Percentiles rank a stretch among this genome's conserved stretches.
These are phyloP conservation scores for Chlamydomonas sp. DNA, from an alignment of 139 green algal genomes.

Conservation along the genomic window DNA sequence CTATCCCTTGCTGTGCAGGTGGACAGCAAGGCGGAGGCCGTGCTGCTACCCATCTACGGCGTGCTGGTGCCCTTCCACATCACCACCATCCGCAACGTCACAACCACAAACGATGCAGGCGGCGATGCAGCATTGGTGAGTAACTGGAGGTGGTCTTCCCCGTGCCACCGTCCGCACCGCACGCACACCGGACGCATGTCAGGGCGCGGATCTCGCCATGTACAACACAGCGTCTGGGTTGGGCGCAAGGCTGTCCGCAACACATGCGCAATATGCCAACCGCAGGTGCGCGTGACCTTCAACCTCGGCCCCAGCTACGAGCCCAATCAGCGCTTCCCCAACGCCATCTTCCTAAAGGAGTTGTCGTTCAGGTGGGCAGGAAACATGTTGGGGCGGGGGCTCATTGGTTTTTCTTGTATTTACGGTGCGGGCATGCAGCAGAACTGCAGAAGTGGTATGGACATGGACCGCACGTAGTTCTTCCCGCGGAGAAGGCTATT, in stretches of 20 bases:
- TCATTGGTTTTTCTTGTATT: background rate
- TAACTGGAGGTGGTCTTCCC: too few species aligned
- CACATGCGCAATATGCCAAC: slow-evolving; percentile 42
- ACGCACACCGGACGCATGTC: too few species aligned
- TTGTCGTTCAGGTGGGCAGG: slow-evolving; percentile 79
- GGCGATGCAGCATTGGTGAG: slow-evolving; percentile 35
- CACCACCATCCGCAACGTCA: slow-evolving; percentile 90
- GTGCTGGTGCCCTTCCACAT: slow-evolving; percentile 98
- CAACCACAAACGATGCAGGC: slow-evolving; percentile 59
- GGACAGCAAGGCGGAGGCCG: slow-evolving; percentile 83
- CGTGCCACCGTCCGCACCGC: too few species aligned
- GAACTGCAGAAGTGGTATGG: background rate
- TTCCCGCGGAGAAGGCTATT: too few species aligned
- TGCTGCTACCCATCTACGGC: slow-evolving; percentile 97
- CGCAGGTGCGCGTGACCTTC: slow-evolving; percentile 96
- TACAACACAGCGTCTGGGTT: too few species aligned
- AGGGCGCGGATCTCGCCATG: too few species aligned
- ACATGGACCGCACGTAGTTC: too few species aligned
- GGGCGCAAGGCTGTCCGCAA: too few species aligned
- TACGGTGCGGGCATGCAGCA: background rate
- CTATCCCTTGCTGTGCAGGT: slow-evolving; percentile 20
- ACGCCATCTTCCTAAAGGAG: slow-evolving; percentile 92
- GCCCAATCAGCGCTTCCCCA: slow-evolving; percentile 73
- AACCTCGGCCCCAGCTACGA: slow-evolving; percentile 85
- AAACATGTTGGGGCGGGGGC: too few species aligned